Evolutionary conservation across 176 grass and related monocot species (phyloP).

Genomic region (Bromus sterilis): DNA sequence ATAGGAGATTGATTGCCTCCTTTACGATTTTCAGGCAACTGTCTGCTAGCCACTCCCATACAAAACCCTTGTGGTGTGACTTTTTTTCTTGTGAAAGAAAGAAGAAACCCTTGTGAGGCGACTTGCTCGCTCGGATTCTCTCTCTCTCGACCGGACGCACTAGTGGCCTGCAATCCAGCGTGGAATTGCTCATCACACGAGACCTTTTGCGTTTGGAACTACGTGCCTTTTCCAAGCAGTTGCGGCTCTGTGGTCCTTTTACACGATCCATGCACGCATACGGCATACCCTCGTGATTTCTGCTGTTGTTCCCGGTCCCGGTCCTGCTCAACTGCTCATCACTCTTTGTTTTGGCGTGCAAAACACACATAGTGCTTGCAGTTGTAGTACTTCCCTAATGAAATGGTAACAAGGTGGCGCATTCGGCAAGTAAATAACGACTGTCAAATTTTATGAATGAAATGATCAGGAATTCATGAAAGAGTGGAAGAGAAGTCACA

Average conservation of each 20-base stretch:
- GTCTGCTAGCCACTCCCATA: no score
- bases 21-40: no score
- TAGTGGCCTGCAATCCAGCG: slow-evolving; percentile 19
- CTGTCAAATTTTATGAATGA: background rate
- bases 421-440: no score
- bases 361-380: background rate
- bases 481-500: slow-evolving; percentile 54
- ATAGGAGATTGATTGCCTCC: no score
- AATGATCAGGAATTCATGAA: slow-evolving; percentile 52
- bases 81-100: background rate
- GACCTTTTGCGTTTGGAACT: slow-evolving; percentile 26
- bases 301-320: background rate
- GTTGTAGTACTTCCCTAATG: background rate
- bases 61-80: background rate
- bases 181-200: background rate
- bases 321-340: no score
- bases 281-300: background rate
- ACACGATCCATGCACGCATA: background rate
- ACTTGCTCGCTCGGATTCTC: slow-evolving; percentile 12
- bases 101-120: background rate
- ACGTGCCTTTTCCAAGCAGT: background rate
- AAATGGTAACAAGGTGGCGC: no score
- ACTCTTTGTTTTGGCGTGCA: background rate
- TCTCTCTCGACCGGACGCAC: background rate
- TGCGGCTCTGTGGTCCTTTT: slow-evolving; percentile 24